Evolutionary conservation across 2,329 filamentous ascomycete species (phyloP).

Genomic region (Chaetomium sp.): DNA sequence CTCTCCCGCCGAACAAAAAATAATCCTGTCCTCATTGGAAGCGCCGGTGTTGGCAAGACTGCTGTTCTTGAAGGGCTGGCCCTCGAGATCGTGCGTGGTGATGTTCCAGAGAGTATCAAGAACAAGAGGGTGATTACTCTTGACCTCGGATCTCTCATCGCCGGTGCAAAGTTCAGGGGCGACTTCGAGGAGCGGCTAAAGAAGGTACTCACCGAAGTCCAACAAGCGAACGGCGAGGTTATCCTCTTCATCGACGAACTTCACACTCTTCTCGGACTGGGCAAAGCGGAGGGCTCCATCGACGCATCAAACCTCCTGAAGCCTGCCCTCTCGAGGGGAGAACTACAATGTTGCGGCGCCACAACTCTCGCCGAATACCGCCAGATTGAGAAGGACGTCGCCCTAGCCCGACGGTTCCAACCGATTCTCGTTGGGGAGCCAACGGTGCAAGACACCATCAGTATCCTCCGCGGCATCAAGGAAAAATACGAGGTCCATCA

Average conservation of each 20-base stretch:
- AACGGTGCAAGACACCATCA: constrained; percentile 87
- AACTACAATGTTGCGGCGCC: constrained; percentile 92
- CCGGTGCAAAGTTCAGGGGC: constrained; percentile 91
- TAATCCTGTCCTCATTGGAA: constrained; percentile 91
- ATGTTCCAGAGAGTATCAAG: constrained; percentile 95
- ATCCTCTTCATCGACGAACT: constrained; percentile 96
- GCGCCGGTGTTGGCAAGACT: constrained; percentile 90
- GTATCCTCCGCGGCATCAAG: constrained; percentile 93
- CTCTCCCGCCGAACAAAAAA: constrained; percentile 93
- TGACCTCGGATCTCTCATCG: constrained; percentile 90
- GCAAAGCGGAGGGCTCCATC: constrained; percentile 94
- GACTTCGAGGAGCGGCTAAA: constrained; percentile 96
- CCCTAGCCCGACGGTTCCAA: constrained; percentile 88
- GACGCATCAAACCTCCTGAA: constrained; percentile 95
- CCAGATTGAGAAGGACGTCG: constrained; percentile 92
- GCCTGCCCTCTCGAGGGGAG: constrained; percentile 87
- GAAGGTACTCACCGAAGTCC: constrained; percentile 85
- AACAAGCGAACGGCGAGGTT: constrained; percentile 83
- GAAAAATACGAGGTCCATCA: constrained; percentile 98
- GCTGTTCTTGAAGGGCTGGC: constrained; percentile 90
- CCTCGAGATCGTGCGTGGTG: constrained; percentile 84
- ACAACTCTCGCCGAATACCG: constrained; percentile 93
- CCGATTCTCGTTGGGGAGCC: constrained; percentile 94
- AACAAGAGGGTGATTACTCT: constrained; percentile 86
- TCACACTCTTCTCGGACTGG: constrained; percentile 86